A percentile compares a stretch with the other conserved stretches of the same genome.
These are phyloP conservation scores for Biancaea sappan DNA, from an alignment of 306 rosid genomes.

Conservation along the genomic window DNA sequence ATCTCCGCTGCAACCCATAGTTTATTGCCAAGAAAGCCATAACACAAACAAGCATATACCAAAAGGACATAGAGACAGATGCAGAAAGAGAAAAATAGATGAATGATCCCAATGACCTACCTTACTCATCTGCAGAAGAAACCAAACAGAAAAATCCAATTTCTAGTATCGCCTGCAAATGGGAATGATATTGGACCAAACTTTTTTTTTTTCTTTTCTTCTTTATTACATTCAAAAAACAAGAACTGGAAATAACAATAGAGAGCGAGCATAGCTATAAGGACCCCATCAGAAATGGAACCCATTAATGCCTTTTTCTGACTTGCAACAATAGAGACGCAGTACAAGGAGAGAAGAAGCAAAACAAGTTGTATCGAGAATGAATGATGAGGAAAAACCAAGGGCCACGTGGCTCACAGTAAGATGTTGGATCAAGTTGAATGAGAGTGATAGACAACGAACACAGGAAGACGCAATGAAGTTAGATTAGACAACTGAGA, in stretches of 20 bases:
- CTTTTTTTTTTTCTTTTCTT: too few relatives aligned
- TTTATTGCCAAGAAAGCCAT: conserved; percentile 29
- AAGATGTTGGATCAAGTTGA: too few relatives aligned
- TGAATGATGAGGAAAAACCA: too few relatives aligned
- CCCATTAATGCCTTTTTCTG: conserved; percentile 71
- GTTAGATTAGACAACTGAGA: too few relatives aligned
- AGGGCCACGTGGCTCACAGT: too few relatives aligned
- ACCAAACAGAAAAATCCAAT: conserved; percentile 9
- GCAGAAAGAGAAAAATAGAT: neutral
- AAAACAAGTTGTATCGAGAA: too few relatives aligned
- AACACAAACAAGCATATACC: conserved; percentile 22
- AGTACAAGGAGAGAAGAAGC: too few relatives aligned
- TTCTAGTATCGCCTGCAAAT: too few relatives aligned
- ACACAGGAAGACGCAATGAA: too few relatives aligned
- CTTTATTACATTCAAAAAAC: conserved; percentile 34
- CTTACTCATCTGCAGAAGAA: conserved; percentile 41
- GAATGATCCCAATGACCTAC: conserved; percentile 29
- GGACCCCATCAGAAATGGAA: conserved; percentile 44
- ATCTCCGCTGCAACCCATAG: too few relatives aligned
- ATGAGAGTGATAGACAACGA: too few relatives aligned
- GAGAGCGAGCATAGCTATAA: conserved; percentile 33
- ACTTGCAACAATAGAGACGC: too few relatives aligned
- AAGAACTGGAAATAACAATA: conserved; percentile 21
- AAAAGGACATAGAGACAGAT: neutral
- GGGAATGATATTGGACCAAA: conserved; percentile 30